Base-by-base conservation (phyloP, 202 grass and related monocot genomes). In the Panicum hallii region DNA sequence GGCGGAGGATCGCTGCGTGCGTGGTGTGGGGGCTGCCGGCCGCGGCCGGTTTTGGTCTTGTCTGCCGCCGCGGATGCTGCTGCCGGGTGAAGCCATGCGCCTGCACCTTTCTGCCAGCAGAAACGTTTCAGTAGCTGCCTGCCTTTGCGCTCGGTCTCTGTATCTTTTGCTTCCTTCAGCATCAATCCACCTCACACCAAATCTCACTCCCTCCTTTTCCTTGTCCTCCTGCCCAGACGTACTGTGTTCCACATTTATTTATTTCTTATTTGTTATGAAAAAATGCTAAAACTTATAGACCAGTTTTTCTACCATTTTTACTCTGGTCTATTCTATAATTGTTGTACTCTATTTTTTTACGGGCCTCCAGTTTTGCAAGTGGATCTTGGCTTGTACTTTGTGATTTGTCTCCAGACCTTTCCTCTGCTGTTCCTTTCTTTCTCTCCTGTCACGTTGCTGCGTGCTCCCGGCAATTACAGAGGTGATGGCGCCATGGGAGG, bases 151-250 rank as follows among this genome's bases (percentile, higher is more conserved):
- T 81, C 54, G 77, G 72, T 81, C 48, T 54, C 78, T 74, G 78
- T 83, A 26, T 63, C 30, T 81, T 85, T 82, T 47, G 64, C 55
- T 79, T 72, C 65, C 80, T 55, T 87, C 64, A 52, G 78, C 57
- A 52, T 91, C 75, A 88, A 28, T 84, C 66, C 17, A 22, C 70
- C 26, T 77, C 72, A n/a, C 63, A 2, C 20, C 17, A 3, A n/a
- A 20, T 47, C 58, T 8, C 15, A 22, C 34, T 72, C 5, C 3
- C 5, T 42, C 17, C 1, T 3, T 9, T 9, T 1, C 7, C 20
- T n/a, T 50, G 38, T 32, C 28, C 47, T 64, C 78, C 38, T 36
- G n/a, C 9, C 13, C 10, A 5, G 22, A n/a, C 47, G 26, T 55
- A 32, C 3, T 5, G 11, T 34, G 49, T 42, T 75, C 17, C 38